Percentiles rank a stretch among this genome's conserved stretches.
Evolutionary conservation across 2,329 filamentous ascomycete genomes (phyloP).

Genomic region (Monosporascus cannonballus): DNA sequence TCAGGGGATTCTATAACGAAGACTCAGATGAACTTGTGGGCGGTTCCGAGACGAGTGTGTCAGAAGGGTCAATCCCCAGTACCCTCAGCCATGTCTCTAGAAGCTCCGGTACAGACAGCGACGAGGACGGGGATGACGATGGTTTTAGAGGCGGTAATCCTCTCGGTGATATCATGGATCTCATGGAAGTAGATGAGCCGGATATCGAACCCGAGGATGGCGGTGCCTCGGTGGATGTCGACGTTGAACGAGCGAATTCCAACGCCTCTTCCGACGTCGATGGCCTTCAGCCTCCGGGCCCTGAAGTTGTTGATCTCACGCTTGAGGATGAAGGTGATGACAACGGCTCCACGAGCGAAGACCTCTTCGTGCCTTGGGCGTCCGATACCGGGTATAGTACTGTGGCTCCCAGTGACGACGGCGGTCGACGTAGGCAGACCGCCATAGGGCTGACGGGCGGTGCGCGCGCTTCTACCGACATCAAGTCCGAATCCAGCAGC

Average conservation of each 20-base stretch:
- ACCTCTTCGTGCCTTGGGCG: not conserved
- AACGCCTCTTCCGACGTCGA: too few relatives aligned
- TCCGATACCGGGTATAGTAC: not conserved
- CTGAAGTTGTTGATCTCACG: slow-evolving; percentile 1
- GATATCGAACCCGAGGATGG: not conserved
- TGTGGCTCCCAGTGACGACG: not conserved
- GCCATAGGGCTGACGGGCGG: not conserved
- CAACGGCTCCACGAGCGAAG: not conserved
- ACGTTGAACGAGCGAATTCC: too few relatives aligned
- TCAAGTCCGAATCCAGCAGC: too few relatives aligned
- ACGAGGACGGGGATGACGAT: slow-evolving; percentile 2
- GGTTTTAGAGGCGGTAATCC: not conserved
- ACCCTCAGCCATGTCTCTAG: not conserved
- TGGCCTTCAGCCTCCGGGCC: too few relatives aligned
- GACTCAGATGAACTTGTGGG: not conserved
- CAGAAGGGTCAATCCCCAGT: not conserved
- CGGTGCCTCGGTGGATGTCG: too few relatives aligned
- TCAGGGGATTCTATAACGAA: slow-evolving; percentile 18
- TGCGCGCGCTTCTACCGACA: too few relatives aligned
- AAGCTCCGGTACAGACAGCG: not conserved
- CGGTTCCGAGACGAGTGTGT: slow-evolving; percentile 1
- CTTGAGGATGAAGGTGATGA: slow-evolving; percentile 4
- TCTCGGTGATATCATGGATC: not conserved
- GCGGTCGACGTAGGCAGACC: not conserved
- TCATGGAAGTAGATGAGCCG: not conserved